phyloP scores from a whole-genome alignment of 148 eudicot genomes.

The Mesembryanthemum crystallinum region DNA sequence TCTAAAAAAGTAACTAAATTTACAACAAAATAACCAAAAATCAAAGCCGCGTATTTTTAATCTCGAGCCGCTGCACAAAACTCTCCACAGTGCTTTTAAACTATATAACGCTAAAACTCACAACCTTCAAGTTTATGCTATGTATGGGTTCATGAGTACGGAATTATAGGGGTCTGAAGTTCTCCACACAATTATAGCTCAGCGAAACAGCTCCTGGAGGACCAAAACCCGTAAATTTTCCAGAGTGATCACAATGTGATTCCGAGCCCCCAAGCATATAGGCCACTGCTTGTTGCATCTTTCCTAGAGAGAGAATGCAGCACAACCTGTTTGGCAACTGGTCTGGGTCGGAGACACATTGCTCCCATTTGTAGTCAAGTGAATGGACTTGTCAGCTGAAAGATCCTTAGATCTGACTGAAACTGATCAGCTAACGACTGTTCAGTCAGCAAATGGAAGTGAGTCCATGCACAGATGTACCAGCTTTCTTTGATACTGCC shows the following conservation, averaged over 20 bases:
- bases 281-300: too few relatives aligned
- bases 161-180: neutral
- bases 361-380: neutral
- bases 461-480: slow-evolving; percentile 97
- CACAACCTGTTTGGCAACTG: too few relatives aligned
- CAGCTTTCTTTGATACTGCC: slow-evolving; percentile 82
- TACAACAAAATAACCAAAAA: neutral
- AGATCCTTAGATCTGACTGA: neutral
- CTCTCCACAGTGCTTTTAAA: neutral
- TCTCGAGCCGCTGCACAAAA: neutral
- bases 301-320: too few relatives aligned
- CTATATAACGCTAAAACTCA: neutral
- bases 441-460: slow-evolving; percentile 59
- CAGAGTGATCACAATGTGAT: too few relatives aligned
- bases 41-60: neutral
- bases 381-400: neutral
- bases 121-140: neutral
- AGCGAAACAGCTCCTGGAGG: too few relatives aligned
- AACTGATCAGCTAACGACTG: neutral
- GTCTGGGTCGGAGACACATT: neutral
- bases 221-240: too few relatives aligned
- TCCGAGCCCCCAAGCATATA: too few relatives aligned
- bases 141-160: neutral
- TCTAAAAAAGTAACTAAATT: neutral
- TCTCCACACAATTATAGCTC: too few relatives aligned